phyloP scores from a whole-genome alignment of 306 rosid species.

The Ceratonia siliqua region DNA sequence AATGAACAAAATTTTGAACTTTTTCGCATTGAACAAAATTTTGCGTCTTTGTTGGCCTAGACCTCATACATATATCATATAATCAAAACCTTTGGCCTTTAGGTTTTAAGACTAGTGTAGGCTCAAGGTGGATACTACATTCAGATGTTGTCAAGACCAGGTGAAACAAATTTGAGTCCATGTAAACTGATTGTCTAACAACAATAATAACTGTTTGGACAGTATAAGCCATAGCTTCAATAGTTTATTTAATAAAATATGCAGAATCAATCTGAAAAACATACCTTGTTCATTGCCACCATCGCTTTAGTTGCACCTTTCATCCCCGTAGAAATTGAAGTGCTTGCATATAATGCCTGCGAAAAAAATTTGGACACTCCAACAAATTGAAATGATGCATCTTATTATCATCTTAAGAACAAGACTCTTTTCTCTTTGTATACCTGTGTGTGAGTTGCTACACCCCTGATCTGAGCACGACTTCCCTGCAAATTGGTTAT shows the following conservation, averaged over 20 bases:
- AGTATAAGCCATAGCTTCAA: neutral
- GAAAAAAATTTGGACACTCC: constrained; percentile 22
- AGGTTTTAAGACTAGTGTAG: neutral
- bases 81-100: neutral
- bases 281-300: constrained; percentile 96
- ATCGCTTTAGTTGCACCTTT: constrained; percentile 99
- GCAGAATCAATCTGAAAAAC: constrained; percentile 14
- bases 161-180: neutral
- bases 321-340: constrained; percentile 96
- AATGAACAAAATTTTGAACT: neutral
- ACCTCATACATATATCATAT: neutral
- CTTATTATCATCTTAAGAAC: neutral
- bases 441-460: constrained; percentile 96
- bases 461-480: constrained; percentile 98
- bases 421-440: neutral
- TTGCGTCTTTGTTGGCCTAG: neutral
- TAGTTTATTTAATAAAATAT: constrained; percentile 4
- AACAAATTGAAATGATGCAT: constrained; percentile 6
- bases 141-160: constrained; percentile 6
- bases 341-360: constrained; percentile 91
- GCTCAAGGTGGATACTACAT: neutral
- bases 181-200: neutral
- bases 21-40: too few relatives aligned
- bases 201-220: constrained; percentile 12
- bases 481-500: constrained; percentile 97